Evolutionary conservation across 345 rosid genomes (phyloP).

Genomic region (Stellera chamaejasme): DNA sequence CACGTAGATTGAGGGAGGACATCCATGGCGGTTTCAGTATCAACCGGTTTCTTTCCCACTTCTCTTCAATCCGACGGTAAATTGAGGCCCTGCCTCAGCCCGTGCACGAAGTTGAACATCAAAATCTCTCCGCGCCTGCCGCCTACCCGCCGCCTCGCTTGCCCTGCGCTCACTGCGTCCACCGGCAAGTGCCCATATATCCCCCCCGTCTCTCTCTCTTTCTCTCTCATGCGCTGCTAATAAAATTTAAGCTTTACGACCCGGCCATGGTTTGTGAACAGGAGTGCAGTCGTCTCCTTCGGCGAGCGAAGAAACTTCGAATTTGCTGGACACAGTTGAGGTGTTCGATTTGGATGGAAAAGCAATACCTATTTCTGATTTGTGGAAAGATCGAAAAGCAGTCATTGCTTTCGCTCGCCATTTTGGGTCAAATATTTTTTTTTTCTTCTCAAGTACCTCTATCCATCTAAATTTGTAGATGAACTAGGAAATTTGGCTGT

Average conservation of each 20-base stretch:
- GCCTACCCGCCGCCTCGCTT: conserved; percentile 19
- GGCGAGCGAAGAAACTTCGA: conserved; percentile 23
- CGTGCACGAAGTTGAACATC: too few species aligned
- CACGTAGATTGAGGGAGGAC: too few species aligned
- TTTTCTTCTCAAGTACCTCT: neutral
- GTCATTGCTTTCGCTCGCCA: conserved; percentile 93
- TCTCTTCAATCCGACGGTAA: too few species aligned
- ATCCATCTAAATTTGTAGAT: conserved; percentile 1
- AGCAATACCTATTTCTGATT: conserved; percentile 57
- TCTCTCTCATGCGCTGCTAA: neutral
- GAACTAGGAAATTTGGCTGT: neutral
- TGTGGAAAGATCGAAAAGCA: conserved; percentile 80
- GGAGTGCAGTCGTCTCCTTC: conserved; percentile 25
- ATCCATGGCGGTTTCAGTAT: too few species aligned
- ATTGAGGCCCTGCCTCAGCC: too few species aligned
- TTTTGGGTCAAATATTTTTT: conserved; percentile 73
- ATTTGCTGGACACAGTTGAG: conserved; percentile 43
- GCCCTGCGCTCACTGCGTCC: conserved; percentile 55
- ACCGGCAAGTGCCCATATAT: conserved; percentile 31
- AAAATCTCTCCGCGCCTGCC: neutral
- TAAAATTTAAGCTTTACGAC: neutral
- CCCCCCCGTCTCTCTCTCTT: neutral
- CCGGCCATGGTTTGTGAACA: conserved; percentile 12
- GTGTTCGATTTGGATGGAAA: conserved; percentile 63
- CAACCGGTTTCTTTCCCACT: too few species aligned